Percentiles rank a stretch among this genome's conserved stretches.
phyloP scores from a whole-genome alignment of 441 rosid species.

The Gossypium trilobum region DNA sequence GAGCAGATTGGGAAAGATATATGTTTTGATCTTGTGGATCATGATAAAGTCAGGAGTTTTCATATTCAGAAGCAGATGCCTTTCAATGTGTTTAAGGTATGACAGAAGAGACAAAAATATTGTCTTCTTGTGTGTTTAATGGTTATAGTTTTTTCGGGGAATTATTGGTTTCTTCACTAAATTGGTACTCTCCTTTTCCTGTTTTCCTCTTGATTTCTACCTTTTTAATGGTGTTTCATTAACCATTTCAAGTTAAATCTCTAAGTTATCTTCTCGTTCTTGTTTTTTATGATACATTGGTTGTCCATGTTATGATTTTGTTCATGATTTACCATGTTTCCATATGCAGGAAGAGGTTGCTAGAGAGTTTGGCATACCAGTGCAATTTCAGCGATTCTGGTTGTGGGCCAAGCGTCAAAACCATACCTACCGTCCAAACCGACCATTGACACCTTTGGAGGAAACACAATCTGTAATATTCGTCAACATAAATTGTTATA shows the following conservation, averaged over 20 bases:
- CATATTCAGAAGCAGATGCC: constrained; percentile 37
- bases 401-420: constrained; percentile 30
- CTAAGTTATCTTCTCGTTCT: neutral
- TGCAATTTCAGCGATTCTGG: constrained; percentile 34
- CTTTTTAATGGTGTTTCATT: neutral
- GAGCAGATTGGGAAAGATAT: constrained; percentile 40
- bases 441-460: constrained; percentile 37
- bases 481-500: neutral
- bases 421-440: constrained; percentile 46
- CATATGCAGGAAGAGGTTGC: constrained; percentile 39
- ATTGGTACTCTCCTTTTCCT: neutral
- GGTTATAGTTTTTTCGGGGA: neutral
- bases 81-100: constrained; percentile 39
- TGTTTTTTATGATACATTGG: neutral
- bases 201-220: neutral
- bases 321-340: constrained; percentile 8
- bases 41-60: constrained; percentile 40
- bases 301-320: neutral
- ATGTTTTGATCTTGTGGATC: constrained; percentile 45
- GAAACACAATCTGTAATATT: constrained; percentile 37
- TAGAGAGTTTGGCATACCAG: constrained; percentile 36
- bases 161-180: neutral
- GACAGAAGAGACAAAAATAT: neutral
- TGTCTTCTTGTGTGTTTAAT: neutral
- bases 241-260: neutral